Base-by-base conservation (phyloP, 2,329 filamentous ascomycete species). In the Arthrobotrys megalospora region DNA sequence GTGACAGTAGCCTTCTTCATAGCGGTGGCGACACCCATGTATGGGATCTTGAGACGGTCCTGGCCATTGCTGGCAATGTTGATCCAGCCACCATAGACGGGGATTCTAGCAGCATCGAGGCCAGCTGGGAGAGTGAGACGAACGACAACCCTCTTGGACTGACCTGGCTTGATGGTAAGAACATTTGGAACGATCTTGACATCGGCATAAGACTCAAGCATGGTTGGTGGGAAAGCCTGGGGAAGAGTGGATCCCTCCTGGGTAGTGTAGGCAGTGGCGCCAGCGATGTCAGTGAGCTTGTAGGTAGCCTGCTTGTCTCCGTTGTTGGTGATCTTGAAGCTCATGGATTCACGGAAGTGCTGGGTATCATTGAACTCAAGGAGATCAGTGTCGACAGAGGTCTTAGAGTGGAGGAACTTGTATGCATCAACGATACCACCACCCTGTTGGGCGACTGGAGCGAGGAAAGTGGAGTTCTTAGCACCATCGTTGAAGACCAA, bases 331-430 rank as follows among this genome's bases (percentile, higher is more conserved):
- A 91, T 85, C 45, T 85, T 86, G 81, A 91, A 89, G 79, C 86
- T 86, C 50, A 86, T 84, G 1, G 84, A 84, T 10, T 85, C 83
- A 53, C 83, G 82, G 79, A 90, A 87, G 84, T 91, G 82, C 80
- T 88, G 88, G 0, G 89, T 90, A 82, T 91, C 90, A 82, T 91
- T 91, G 84, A 91, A 90, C 2, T 88, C 86, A 12, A 91, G 83
- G 82, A 87, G 88, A n/a, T 88, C 88, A 8, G 86, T 86, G 80
- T 86, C 87, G 19, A 91, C 84, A 11, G 88, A 81, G 1, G 87
- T 87, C 1, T 85, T 88, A 14, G 87, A 85, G 80, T 88, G 86
- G 5, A 89, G 88, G 2, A 89, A 88, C 71, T 90, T 88, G 79
- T 88, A 87, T 3, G 88, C 89, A 80, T 90, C 88, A 60, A 91